These are phyloP conservation scores for Coemansia sp. DNA, from an alignment of 192 early-diverging fungal species.

Conservation along the genomic window DNA sequence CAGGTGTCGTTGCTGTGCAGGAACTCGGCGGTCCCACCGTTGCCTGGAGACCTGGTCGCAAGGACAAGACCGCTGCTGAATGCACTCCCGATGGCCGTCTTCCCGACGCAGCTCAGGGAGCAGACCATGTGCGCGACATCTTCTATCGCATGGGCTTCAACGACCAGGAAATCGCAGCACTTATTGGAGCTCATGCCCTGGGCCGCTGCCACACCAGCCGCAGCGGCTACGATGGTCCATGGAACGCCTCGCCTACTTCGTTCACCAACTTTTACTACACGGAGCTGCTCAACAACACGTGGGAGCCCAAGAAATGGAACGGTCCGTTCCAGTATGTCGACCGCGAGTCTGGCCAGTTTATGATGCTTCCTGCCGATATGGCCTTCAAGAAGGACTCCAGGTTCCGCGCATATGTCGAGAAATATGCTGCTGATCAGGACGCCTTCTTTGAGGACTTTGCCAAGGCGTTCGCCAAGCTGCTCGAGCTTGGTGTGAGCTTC, in stretches of 20 bases:
- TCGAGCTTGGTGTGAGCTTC: constrained; percentile 82
- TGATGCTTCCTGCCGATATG: constrained; percentile 78
- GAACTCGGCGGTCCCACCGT: constrained; percentile 77
- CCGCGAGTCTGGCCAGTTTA: constrained; percentile 65
- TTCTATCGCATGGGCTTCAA: constrained; percentile 84
- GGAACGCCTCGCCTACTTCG: constrained; percentile 84
- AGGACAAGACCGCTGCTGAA: constrained; percentile 41
- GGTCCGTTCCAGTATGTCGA: constrained; percentile 89
- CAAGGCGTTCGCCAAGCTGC: constrained; percentile 78
- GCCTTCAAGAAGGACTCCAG: constrained; percentile 65
- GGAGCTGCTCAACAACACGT: constrained; percentile 74
- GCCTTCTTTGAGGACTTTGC: constrained; percentile 92
- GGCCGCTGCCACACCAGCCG: constrained; percentile 77
- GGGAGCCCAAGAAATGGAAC: constrained; percentile 79
- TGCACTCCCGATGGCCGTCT: constrained; percentile 77
- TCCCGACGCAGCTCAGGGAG: constrained; percentile 70
- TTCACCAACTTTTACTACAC: constrained; percentile 92
- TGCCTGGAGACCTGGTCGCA: constrained; percentile 74
- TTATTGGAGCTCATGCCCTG: constrained; percentile 75
- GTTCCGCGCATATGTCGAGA: constrained; percentile 76
- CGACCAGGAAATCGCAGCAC: constrained; percentile 81
- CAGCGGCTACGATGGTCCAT: constrained; percentile 83
- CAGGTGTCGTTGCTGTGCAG: constrained; percentile 75
- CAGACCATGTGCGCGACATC: constrained; percentile 71
- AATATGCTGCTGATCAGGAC: constrained; percentile 84